Evolutionary conservation across 2,329 filamentous ascomycete species (phyloP).

Genomic region (Echinosphaeria canescens): DNA sequence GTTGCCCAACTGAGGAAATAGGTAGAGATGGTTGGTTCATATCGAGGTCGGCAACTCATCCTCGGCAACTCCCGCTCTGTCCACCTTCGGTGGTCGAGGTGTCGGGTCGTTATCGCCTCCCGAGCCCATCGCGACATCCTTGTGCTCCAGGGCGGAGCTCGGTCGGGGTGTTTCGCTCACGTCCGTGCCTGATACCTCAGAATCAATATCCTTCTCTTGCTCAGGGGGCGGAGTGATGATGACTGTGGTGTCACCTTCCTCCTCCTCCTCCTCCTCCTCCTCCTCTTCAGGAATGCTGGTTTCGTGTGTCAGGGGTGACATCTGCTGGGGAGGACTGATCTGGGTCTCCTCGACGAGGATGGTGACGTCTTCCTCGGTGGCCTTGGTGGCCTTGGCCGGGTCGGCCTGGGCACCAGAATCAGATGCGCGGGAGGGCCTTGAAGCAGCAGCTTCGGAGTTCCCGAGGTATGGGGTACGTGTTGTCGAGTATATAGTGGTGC

Average conservation of each 20-base stretch:
- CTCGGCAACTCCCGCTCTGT: background rate
- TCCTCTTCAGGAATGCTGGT: too few relatives aligned
- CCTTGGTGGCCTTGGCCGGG: constrained; percentile 1
- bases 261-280: constrained; percentile 3
- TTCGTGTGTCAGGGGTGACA: too few relatives aligned
- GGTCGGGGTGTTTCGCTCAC: constrained; percentile 9
- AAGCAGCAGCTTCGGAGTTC: too few relatives aligned
- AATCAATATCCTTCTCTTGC: constrained; percentile 1
- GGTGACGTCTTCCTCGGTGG: too few relatives aligned
- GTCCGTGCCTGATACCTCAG: constrained; percentile 2
- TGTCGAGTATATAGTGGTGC: constrained; percentile 6
- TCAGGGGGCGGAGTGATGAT: constrained; percentile 9
- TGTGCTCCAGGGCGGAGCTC: constrained; percentile 1
- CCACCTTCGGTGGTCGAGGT: constrained; percentile 5
- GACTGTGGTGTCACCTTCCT: constrained; percentile 7
- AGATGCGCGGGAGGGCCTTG: too few relatives aligned
- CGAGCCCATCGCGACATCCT: constrained; percentile 1
- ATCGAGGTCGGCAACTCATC: background rate
- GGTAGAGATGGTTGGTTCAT: too few relatives aligned
- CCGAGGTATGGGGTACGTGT: constrained; percentile 1
- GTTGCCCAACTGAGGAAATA: too few relatives aligned
- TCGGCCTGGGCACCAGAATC: constrained; percentile 3
- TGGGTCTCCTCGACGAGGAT: too few relatives aligned
- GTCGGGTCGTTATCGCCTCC: constrained; percentile 7
- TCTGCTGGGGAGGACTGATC: too few relatives aligned